Percentiles rank a stretch among this genome's conserved stretches.
Evolutionary conservation across 2,329 filamentous ascomycete genomes (phyloP).

Genomic region (Neopestalotiopsis sp.): DNA sequence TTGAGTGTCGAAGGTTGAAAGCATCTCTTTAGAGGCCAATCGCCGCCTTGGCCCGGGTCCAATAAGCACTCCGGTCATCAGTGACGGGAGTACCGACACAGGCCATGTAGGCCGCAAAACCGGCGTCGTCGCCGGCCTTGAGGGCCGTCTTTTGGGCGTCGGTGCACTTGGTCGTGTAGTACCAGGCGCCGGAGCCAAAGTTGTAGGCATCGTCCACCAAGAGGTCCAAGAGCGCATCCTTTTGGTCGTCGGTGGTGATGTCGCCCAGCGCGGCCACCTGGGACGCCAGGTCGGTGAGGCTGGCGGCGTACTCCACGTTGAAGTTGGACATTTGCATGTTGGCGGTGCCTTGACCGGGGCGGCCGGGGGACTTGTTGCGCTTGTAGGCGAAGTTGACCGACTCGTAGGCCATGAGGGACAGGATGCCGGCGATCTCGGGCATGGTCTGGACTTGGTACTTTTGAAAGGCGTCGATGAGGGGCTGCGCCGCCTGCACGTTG

Average conservation of each 20-base stretch:
- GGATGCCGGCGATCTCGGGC: conserved; percentile 69
- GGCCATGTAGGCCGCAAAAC: conserved; percentile 50
- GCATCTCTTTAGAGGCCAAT: conserved; percentile 41
- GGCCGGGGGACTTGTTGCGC: conserved; percentile 63
- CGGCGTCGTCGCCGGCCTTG: conserved; percentile 42
- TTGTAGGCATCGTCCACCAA: conserved; percentile 55
- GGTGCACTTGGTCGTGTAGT: conserved; percentile 49
- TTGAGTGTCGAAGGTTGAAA: too few relatives aligned
- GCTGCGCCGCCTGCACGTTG: conserved; percentile 63
- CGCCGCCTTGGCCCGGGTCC: conserved; percentile 50
- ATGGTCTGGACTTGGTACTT: conserved; percentile 58
- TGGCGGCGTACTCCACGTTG: conserved; percentile 54
- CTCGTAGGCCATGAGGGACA: conserved; percentile 76
- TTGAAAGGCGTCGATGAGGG: conserved; percentile 60
- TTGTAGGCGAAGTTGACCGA: conserved; percentile 73
- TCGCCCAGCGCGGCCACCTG: conserved; percentile 35
- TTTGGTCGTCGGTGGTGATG: conserved; percentile 33
- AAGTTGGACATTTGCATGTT: conserved; percentile 56
- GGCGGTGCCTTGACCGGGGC: conserved; percentile 72
- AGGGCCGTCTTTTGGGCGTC: conserved; percentile 39
- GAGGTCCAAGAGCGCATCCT: conserved; percentile 48
- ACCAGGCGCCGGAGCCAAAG: conserved; percentile 60
- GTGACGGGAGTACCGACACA: conserved; percentile 48
- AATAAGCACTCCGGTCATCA: conserved; percentile 44
- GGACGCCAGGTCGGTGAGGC: conserved; percentile 42